These are phyloP conservation scores for Ciborinia camelliae DNA, from an alignment of 2,329 filamentous ascomycete genomes.

Conservation along the genomic window DNA sequence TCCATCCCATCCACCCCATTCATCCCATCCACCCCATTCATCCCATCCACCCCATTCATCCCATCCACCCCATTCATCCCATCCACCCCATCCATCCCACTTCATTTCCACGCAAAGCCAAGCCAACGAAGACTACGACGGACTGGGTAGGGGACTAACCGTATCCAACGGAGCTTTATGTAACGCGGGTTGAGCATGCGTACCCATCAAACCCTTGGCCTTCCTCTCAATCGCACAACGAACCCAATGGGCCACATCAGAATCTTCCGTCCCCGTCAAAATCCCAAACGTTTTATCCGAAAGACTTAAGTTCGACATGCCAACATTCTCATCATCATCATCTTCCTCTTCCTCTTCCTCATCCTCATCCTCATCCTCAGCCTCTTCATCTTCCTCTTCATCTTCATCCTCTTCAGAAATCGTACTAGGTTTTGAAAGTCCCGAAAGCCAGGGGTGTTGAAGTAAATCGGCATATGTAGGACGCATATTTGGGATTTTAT, in stretches of 20 bases:
- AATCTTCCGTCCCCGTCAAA: slow-evolving; percentile 52
- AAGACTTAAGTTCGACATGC: slow-evolving; percentile 30
- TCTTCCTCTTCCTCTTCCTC: no score
- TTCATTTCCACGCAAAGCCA: no score
- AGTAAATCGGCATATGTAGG: slow-evolving; percentile 91
- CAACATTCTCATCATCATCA: slow-evolving; percentile 35
- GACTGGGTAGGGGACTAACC: slow-evolving; percentile 49
- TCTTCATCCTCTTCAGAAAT: slow-evolving; percentile 66
- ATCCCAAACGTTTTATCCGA: background rate
- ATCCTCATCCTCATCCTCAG: slow-evolving; percentile 64
- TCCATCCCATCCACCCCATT: no score
- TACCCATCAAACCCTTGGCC: slow-evolving; percentile 52
- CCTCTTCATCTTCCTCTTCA: no score
- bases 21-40: no score
- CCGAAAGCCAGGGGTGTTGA: slow-evolving; percentile 81
- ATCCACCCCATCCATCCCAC: no score
- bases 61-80: no score
- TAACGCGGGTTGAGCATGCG: slow-evolving; percentile 69
- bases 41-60: no score
- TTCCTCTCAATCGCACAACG: slow-evolving; percentile 64
- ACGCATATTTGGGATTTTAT: slow-evolving; percentile 88
- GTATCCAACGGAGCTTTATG: slow-evolving; percentile 83
- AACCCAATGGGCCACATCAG: slow-evolving; percentile 87
- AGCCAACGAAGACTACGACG: no score
- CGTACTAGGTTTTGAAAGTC: slow-evolving; percentile 71